A percentile compares a stretch with the other conserved stretches of the same genome.
phyloP scores from a whole-genome alignment of 768 basidiomycete genomes.

The Lyophyllum semitale region DNA sequence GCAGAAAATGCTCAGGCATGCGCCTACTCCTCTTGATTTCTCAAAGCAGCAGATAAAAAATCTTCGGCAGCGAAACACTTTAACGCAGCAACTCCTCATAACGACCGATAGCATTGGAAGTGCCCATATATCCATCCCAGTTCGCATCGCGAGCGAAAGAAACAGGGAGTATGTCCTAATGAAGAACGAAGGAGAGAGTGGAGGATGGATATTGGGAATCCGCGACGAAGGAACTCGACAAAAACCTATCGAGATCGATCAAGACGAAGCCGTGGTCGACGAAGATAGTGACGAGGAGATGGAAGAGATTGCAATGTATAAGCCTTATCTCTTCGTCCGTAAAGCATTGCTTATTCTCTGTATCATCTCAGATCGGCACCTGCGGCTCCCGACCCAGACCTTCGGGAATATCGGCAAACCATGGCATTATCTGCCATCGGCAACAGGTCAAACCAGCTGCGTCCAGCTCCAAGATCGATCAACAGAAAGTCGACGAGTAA shows the following conservation, averaged over 20 bases:
- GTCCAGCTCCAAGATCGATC: constrained; percentile 30
- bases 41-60: constrained; percentile 95
- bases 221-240: constrained; percentile 81
- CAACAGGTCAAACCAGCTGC: constrained; percentile 44
- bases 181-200: constrained; percentile 84
- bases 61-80: constrained; percentile 81
- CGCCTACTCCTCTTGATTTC: constrained; percentile 89
- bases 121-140: constrained; percentile 86
- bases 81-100: constrained; percentile 90
- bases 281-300: constrained; percentile 61
- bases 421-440: constrained; percentile 65
- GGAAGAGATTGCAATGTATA: constrained; percentile 81
- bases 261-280: constrained; percentile 40
- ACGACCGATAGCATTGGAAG: constrained; percentile 94
- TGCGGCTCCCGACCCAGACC: constrained; percentile 53
- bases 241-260: constrained; percentile 87
- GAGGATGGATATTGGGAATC: constrained; percentile 95
- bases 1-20: constrained; percentile 82
- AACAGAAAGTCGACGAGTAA: constrained; percentile 36
- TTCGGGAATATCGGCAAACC: constrained; percentile 60
- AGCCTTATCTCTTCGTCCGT: constrained; percentile 5
- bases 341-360: not conserved
- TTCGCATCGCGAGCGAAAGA: constrained; percentile 92
- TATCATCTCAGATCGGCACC: constrained; percentile 31
- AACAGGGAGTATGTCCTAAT: constrained; percentile 95